These are phyloP conservation scores for Salvia rosmarinus DNA, from an alignment of 257 asterid species.

Conservation along the genomic window DNA sequence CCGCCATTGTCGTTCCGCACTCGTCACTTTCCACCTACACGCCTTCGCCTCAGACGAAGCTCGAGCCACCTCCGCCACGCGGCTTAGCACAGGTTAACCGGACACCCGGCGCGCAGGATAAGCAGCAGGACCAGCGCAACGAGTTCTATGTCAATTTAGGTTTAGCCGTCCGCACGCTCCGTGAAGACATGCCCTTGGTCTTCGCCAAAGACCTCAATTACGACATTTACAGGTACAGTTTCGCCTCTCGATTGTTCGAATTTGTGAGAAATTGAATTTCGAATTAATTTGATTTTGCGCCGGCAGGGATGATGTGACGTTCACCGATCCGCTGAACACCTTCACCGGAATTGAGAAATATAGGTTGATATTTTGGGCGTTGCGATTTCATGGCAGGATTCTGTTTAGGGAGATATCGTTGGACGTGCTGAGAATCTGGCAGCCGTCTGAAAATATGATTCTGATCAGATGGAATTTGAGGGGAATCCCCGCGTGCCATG, in stretches of 20 bases:
- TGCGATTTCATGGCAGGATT: constrained; percentile 81
- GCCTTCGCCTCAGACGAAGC: constrained; percentile 42
- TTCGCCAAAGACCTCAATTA: constrained; percentile 83
- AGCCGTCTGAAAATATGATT: constrained; percentile 78
- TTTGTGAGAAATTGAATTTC: too few species aligned
- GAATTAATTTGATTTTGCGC: not conserved
- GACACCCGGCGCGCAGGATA: constrained; percentile 46
- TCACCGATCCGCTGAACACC: constrained; percentile 77
- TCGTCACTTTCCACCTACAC: constrained; percentile 32
- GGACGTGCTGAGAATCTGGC: constrained; percentile 80
- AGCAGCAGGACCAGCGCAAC: constrained; percentile 48
- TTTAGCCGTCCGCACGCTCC: constrained; percentile 80
- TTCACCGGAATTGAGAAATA: constrained; percentile 79
- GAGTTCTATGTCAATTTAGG: constrained; percentile 87
- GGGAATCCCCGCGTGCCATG: constrained; percentile 82
- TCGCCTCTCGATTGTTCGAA: too few species aligned
- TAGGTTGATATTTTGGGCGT: constrained; percentile 81
- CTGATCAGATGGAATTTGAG: constrained; percentile 73
- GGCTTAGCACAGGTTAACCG: constrained; percentile 52
- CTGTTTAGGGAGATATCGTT: constrained; percentile 78
- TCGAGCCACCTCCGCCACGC: constrained; percentile 44
- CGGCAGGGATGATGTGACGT: constrained; percentile 91
- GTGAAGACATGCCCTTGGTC: constrained; percentile 79
- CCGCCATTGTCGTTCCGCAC: constrained; percentile 44
- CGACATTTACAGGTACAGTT: constrained; percentile 67